A percentile compares a stretch with the other conserved stretches of the same genome.
Evolutionary conservation across 208 protist genomes (phyloP).

Genomic region (Crithidia fasciculata): DNA sequence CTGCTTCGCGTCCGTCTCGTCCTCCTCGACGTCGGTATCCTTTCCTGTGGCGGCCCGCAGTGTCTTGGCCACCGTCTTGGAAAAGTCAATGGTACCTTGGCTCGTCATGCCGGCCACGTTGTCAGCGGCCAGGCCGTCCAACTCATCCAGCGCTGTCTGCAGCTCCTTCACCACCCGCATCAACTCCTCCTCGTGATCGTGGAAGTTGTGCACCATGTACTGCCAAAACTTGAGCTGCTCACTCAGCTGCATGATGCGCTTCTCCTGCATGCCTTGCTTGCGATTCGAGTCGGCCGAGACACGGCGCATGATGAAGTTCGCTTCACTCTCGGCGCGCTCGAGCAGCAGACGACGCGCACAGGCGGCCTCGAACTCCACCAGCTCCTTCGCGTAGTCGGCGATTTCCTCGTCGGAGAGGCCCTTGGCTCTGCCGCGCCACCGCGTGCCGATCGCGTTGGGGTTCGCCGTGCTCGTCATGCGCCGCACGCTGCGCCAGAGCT

Average conservation of each 20-base stretch:
- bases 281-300: slow-evolving; percentile 83
- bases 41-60: slow-evolving; percentile 25
- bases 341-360: slow-evolving; percentile 81
- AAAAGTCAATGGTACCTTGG: slow-evolving; percentile 87
- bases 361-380: slow-evolving; percentile 89
- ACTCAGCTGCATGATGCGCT: slow-evolving; percentile 76
- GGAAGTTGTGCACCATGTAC: slow-evolving; percentile 94
- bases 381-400: slow-evolving; percentile 87
- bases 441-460: slow-evolving; percentile 88
- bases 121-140: slow-evolving; percentile 75
- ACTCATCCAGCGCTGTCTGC: slow-evolving; percentile 71
- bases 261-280: slow-evolving; percentile 91
- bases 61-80: slow-evolving; percentile 42
- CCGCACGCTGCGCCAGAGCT: slow-evolving; percentile 33
- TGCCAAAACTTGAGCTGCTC: slow-evolving; percentile 94
- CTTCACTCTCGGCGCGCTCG: slow-evolving; percentile 85
- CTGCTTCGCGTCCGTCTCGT: slow-evolving; percentile 5
- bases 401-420: slow-evolving; percentile 88
- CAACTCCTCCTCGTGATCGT: slow-evolving; percentile 91
- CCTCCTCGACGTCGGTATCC: background rate
- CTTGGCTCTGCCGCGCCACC: slow-evolving; percentile 79
- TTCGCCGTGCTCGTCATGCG: slow-evolving; percentile 47
- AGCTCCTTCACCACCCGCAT: slow-evolving; percentile 75
- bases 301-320: slow-evolving; percentile 89
- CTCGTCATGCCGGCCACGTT: slow-evolving; percentile 52